Evolutionary conservation across 306 rosid species (phyloP), one percentile per base, ranked within the genome.

Genomic region (Crataegus laevigata): DNA sequence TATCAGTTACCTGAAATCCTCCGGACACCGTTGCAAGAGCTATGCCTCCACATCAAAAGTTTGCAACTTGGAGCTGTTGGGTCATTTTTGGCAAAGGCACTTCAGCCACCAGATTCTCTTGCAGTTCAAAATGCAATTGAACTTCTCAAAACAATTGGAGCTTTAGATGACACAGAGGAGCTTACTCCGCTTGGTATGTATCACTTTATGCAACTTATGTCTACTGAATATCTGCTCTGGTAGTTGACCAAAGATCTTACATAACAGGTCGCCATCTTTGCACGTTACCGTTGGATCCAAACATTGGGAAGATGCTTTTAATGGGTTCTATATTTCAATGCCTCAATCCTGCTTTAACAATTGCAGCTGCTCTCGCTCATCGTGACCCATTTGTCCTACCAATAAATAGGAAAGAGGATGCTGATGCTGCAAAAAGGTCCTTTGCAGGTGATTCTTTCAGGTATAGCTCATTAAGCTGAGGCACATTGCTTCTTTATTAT

Each of bases 271-370:
- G 78, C 76, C 98, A 91, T 84, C 97, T 94, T 84, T 87, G 91
- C 85, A 85, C 88, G 69, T 81, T 94, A 75, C 98, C 98, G n/a
- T 77, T 94, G 97, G 97, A 94, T 79, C 98, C 98, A 82, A 91
- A 94, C 83, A 94, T 94, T 26, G 98, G 97, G 80, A 94, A 94
- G 86, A 94, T 94, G 98, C 97, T 94, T 78, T 88, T 94, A 57
- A 88, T 94, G 97, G 98, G 98, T 42, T 94, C 97, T 81, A 88
- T 94, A 68, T 94, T 94, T 86, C 98, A 94, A 72, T 94, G 98
- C 89, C 92, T 94, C 61, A 87, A 85, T 83, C 98, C 98, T 74
- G 94, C 96, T 79, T 80, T 94, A 81, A 91, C 90, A 77, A 94
- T 94, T 78, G 98, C 98, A 73, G 91, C 98, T 79, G 91, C 98